A percentile compares a stretch with the other conserved stretches of the same genome.
These are phyloP conservation scores for Aspergillus novoparasiticus DNA, from an alignment of 2,329 filamentous ascomycete genomes.

Conservation along the genomic window DNA sequence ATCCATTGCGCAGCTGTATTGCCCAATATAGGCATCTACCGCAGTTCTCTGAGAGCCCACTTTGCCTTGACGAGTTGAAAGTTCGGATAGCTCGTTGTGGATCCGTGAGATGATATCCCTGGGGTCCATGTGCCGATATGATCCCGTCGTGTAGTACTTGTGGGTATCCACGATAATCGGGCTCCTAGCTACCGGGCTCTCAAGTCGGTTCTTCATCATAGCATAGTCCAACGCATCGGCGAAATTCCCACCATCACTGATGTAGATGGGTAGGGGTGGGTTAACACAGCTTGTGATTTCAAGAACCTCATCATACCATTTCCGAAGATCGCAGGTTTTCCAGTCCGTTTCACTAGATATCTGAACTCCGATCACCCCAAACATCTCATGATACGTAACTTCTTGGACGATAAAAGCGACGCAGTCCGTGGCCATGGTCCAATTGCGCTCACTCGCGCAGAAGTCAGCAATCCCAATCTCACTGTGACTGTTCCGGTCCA, in stretches of 20 bases:
- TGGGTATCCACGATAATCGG: constrained; percentile 62
- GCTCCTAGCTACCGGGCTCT: constrained; percentile 28
- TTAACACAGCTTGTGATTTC: constrained; percentile 52
- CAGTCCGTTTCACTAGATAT: constrained; percentile 59
- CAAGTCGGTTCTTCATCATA: constrained; percentile 42
- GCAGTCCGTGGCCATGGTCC: constrained; percentile 50
- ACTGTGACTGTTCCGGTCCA: neutral
- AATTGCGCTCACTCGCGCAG: constrained; percentile 50
- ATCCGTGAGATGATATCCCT: constrained; percentile 55
- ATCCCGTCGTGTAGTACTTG: constrained; percentile 58
- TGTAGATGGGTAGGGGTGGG: constrained; percentile 55
- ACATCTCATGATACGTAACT: constrained; percentile 40
- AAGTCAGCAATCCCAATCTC: constrained; percentile 49
- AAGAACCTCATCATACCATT: constrained; percentile 59
- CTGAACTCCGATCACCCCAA: constrained; percentile 58
- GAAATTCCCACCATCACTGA: constrained; percentile 62
- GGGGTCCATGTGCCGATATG: constrained; percentile 38
- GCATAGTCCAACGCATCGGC: constrained; percentile 49
- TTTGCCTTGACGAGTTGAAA: constrained; percentile 52
- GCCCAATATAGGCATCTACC: constrained; percentile 56
- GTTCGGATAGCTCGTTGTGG: constrained; percentile 45
- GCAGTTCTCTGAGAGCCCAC: constrained; percentile 53
- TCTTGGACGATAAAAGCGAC: constrained; percentile 55
- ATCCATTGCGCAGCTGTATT: constrained; percentile 61
- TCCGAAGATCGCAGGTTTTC: constrained; percentile 56